Conservation (phyloP, 108 stramenopile genomes). For the Epithemia pelagica region DNA sequence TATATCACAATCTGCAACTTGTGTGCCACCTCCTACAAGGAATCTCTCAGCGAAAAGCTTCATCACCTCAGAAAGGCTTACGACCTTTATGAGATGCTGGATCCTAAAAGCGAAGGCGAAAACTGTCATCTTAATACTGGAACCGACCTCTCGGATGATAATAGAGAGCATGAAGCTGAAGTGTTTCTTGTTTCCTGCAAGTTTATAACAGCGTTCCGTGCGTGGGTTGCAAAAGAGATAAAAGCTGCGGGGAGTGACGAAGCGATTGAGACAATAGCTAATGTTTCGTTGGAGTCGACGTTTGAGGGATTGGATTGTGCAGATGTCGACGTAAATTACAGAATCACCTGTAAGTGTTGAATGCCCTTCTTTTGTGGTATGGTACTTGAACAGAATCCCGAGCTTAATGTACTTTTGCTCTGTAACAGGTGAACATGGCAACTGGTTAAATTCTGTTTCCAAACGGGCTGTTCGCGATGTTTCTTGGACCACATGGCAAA, state of each 20-base stretch:
- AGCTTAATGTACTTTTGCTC: too few species aligned
- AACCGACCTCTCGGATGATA: conserved; percentile 3
- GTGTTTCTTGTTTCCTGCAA: neutral
- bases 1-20: neutral
- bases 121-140: conserved; percentile 1
- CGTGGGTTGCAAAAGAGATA: neutral
- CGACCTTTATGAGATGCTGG: neutral
- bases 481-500: conserved; percentile 28
- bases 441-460: conserved; percentile 13
- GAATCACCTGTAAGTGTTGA: conserved; percentile 1
- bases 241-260: neutral
- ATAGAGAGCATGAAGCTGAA: neutral
- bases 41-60: neutral
- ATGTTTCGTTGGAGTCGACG: too few species aligned
- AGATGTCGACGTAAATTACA: conserved; percentile 12
- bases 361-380: too few species aligned
- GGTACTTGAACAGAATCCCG: too few species aligned
- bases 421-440: conserved; percentile 26
- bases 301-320: conserved; percentile 8
- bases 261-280: too few species aligned
- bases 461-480: conserved; percentile 28
- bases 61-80: conserved; percentile 4
- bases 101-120: conserved; percentile 3
- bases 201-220: neutral
- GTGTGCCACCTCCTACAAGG: neutral